A percentile compares a stretch with the other conserved stretches of the same genome.
phyloP scores from a whole-genome alignment of 208 protist genomes.

The Acanthamoeba lenticulata region DNA sequence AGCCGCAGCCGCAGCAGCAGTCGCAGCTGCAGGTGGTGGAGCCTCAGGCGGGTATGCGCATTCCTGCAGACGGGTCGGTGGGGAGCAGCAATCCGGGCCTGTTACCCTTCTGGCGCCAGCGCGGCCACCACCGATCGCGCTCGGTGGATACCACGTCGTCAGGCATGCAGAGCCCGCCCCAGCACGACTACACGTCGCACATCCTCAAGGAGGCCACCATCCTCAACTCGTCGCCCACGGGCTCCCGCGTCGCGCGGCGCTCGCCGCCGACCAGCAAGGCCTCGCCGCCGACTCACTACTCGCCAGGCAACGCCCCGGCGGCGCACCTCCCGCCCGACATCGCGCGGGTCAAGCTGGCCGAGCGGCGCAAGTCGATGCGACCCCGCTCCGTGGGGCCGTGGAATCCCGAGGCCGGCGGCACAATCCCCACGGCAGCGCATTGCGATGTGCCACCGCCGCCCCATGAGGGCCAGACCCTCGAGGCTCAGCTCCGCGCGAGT shows the following conservation, averaged over 20 bases:
- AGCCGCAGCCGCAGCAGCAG: not conserved
- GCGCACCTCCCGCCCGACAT: not conserved
- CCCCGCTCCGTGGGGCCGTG: not conserved
- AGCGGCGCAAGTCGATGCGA: not conserved
- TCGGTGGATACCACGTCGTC: slow-evolving; percentile 12
- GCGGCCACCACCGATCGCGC: not conserved
- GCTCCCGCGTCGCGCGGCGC: not conserved
- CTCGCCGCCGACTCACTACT: not conserved
- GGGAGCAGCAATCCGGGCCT: not conserved
- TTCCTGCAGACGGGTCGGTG: not conserved
- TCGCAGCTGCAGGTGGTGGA: not conserved
- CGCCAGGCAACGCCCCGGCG: not conserved
- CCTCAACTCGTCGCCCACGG: not conserved
- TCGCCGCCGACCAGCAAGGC: not conserved
- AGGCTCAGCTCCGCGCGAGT: not conserved
- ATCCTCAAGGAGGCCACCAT: slow-evolving; percentile 21
- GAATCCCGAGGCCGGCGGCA: not conserved
- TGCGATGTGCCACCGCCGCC: not conserved
- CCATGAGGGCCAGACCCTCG: not conserved
- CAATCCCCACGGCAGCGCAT: not conserved
- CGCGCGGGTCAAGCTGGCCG: not conserved
- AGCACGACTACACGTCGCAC: slow-evolving; percentile 25
- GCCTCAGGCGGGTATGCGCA: not conserved
- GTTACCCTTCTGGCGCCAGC: slow-evolving; percentile 39
- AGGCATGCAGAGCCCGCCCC: not conserved